Base-by-base conservation (phyloP, 352 stramenopile species). In the Phytophthora constricta region DNA sequence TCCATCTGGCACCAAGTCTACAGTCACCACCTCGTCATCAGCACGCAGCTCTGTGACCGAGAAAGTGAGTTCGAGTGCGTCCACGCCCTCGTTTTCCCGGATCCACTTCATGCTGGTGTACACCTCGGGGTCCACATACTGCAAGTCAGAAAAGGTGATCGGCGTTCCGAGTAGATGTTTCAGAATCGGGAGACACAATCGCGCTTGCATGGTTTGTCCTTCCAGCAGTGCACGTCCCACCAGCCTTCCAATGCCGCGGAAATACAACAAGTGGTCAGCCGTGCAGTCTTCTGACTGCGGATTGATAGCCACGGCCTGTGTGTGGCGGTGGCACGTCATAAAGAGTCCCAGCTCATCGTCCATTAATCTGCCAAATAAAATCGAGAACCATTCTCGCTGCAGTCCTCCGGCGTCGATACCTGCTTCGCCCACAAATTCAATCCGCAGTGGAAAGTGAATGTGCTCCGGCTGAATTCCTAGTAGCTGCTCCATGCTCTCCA, bases 221-320 rank as follows among this genome's bases (percentile, higher is more conserved):
- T 95, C 85, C 3, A 95, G 66, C 28, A 95, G 62, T 4, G 87
- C 79, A 8, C 86, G 82, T 0, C 87, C 87, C 9, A 95, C 60
- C 25, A 95, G 69, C 2, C 87, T 72, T 2, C 87, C 87, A 51
- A 90, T 87, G 27, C 84, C 85, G 23, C 84, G 82, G 52, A 93
- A 95, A 74, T 98, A 99, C 28, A 97, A 78, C 71, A 93, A 68
- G 42, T 93, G 85, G 61, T 91, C 82, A 22, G 80, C 74, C 13
- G 83, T 90, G 34, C 80, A 89, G 52, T 90, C 81, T 66, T 86
- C 79, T 11, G 85, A 93, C 46, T 88, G 86, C 5, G 85, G 85
- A 54, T 93, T 95, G 58, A 95, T 90, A 0, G 82, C 79, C 42
- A 93, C 82, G 0, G 82, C 81, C 41, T 91, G 77, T 20, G 88